These are phyloP conservation scores for Hygrocybe coccinea DNA, from an alignment of 768 basidiomycete species.

Conservation along the genomic window DNA sequence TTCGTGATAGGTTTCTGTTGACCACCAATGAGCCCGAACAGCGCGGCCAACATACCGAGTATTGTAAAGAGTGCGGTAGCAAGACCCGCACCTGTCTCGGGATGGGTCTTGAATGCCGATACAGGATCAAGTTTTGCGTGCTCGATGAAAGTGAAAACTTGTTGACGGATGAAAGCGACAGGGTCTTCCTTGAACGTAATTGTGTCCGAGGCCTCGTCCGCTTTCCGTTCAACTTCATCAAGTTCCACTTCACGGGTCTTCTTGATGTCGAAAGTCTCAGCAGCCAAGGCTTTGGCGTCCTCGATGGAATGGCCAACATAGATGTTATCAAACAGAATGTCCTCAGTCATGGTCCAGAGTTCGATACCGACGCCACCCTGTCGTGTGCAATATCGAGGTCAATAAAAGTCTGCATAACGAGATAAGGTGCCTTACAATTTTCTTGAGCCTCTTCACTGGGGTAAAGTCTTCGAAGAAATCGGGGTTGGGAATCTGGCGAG, in stretches of 20 bases:
- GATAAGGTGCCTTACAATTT: slow-evolving; percentile 63
- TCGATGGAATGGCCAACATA: slow-evolving; percentile 87
- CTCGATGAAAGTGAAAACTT: slow-evolving; percentile 76
- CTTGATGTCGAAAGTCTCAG: slow-evolving; percentile 90
- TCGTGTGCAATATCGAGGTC: background rate
- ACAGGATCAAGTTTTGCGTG: slow-evolving; percentile 71
- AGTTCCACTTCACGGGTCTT: slow-evolving; percentile 68
- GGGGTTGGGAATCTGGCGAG: slow-evolving; percentile 88
- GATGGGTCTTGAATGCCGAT: slow-evolving; percentile 79
- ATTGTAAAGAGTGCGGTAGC: slow-evolving; percentile 69
- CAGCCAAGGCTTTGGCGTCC: slow-evolving; percentile 78
- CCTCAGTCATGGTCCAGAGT: slow-evolving; percentile 99
- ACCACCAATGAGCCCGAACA: slow-evolving; percentile 75
- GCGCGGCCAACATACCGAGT: slow-evolving; percentile 76
- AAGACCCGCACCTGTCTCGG: slow-evolving; percentile 80
- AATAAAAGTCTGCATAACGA: no score
- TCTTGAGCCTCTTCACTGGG: slow-evolving; percentile 76
- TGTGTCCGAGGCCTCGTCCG: slow-evolving; percentile 40
- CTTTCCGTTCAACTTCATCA: slow-evolving; percentile 49
- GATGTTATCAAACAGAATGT: slow-evolving; percentile 90
- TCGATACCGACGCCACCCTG: slow-evolving; percentile 95
- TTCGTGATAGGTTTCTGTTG: slow-evolving; percentile 69
- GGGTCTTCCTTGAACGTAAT: slow-evolving; percentile 68
- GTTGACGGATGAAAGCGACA: slow-evolving; percentile 71
- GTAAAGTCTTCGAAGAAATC: slow-evolving; percentile 82